Base-by-base conservation (phyloP, 2,329 filamentous ascomycete genomes). In the Colletotrichum tofieldiae region DNA sequence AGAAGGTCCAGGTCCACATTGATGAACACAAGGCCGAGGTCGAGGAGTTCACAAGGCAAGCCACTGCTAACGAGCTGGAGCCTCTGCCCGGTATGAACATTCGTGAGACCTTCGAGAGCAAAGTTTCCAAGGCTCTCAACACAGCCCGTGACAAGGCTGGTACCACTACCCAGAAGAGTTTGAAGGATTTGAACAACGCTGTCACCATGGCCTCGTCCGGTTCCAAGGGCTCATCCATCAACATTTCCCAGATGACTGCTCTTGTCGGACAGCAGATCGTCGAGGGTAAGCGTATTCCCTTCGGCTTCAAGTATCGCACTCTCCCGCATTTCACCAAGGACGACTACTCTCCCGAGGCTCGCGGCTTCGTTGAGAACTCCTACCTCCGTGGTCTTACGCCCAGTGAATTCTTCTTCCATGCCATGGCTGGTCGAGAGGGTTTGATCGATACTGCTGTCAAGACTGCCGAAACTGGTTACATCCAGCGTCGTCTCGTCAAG, bases 401-500 rank as follows among this genome's bases (percentile, higher is more conserved):
- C 0, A 93, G 94, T 0, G 96, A 99, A 77, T 99, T 99, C 85
- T 99, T 98, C 87, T 99, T 99, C 89, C 96, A 99, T 89, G 96
- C 96, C 80, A 99, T 99, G 96, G 96, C 96, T 88, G 96, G 96
- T 94, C 92, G 96, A 87, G 96, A 99, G 85, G 96, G 96, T 97
- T 89, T 99, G 67, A 99, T 99, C 78, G 96, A 99, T 89, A 99
- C 96, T 64, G 96, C 96, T 76, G 97, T 99, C 84, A 99, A 99
- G 89, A 99, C 96, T 75, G 96, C 96, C 26, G 97, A 99, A 84
- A 99, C 97, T 70, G 96, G 96, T 84, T 99, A 99, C 82, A 99
- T 99, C 76, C 97, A 99, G 84, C 94, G 96, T 85, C 95, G 97
- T 87, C 89, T 99, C 56, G 96, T 99, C 79, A 99, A 99, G 85